Conservation (phyloP, 768 basidiomycete species). For the Naganishia vishniacii region DNA sequence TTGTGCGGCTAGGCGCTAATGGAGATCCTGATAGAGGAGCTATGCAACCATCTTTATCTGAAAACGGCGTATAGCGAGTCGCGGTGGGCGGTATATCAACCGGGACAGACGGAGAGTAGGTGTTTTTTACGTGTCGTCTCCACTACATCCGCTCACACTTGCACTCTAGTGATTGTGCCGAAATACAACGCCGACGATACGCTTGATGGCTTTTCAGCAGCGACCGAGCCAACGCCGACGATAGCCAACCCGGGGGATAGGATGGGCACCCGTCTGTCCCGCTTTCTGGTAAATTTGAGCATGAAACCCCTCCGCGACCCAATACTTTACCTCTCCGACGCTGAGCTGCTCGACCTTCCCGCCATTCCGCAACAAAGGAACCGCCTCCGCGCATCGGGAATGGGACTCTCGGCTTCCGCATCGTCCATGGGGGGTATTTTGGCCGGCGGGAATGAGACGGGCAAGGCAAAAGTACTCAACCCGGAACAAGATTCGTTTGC, state of each 20-base stretch:
- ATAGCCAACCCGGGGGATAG: background rate
- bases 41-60: conserved; percentile 94
- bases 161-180: conserved; percentile 19
- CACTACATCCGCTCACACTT: background rate
- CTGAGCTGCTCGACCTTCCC: conserved; percentile 30
- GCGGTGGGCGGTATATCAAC: conserved; percentile 77
- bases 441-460: background rate
- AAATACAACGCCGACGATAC: conserved; percentile 18
- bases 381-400: background rate
- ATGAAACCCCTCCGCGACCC: conserved; percentile 47
- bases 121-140: no score
- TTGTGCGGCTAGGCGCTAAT: conserved; percentile 63
- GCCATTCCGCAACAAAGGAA: conserved; percentile 12
- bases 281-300: conserved; percentile 46
- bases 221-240: background rate
- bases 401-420: background rate
- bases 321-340: conserved; percentile 44
- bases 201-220: background rate
- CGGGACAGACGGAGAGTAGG: conserved; percentile 72
- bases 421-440: background rate
- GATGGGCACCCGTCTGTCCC: conserved; percentile 42
- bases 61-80: conserved; percentile 94
- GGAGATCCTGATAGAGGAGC: conserved; percentile 89
- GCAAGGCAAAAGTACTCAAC: conserved; percentile 50
- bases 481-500: conserved; percentile 89